phyloP scores from a whole-genome alignment of 73 alveolate species.

The Stentor roeselii region DNA sequence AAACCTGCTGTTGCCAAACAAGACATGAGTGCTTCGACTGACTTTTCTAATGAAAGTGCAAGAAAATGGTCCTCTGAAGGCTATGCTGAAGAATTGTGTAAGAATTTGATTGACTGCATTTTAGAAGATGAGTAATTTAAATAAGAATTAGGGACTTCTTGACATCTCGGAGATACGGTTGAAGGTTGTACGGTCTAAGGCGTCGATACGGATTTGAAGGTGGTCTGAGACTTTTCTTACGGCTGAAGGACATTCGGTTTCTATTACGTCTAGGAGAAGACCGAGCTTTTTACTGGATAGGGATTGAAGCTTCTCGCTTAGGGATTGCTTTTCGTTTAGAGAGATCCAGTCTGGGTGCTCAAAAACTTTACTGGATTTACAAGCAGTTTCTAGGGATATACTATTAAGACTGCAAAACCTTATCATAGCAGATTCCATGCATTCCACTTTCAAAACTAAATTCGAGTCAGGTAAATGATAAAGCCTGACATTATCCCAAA shows the following conservation, averaged over 20 bases:
- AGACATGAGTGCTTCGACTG: not conserved
- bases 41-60: not conserved
- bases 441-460: not conserved
- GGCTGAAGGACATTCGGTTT: not conserved
- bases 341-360: no score
- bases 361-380: no score
- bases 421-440: not conserved
- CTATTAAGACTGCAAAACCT: not conserved
- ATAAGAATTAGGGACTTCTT: not conserved
- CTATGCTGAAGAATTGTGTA: constrained; percentile 9
- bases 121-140: constrained; percentile 12
- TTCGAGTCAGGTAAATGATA: not conserved
- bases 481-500: not conserved
- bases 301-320: not conserved
- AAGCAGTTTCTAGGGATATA: not conserved
- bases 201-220: not conserved
- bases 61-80: not conserved
- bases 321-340: not conserved
- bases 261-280: not conserved
- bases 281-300: not conserved
- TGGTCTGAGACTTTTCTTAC: not conserved
- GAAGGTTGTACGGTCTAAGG: not conserved
- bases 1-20: not conserved
- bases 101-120: not conserved
- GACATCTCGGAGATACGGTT: not conserved